phyloP scores from a whole-genome alignment of 2,329 filamentous ascomycete genomes.

The Pseudogymnoascus sp. region DNA sequence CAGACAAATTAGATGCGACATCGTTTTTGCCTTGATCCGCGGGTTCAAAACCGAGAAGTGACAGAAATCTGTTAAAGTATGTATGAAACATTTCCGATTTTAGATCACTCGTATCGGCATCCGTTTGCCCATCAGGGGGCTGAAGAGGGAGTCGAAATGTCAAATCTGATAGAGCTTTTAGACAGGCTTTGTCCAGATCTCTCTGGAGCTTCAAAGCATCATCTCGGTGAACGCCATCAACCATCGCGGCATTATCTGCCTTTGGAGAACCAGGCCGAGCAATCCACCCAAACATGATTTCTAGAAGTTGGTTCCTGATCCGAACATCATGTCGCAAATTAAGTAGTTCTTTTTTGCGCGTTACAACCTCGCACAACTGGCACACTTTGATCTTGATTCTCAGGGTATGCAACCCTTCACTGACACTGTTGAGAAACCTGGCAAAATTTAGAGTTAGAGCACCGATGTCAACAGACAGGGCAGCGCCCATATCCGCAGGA shows the following conservation, averaged over 20 bases:
- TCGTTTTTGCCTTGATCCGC: constrained; percentile 40
- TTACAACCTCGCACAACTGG: constrained; percentile 58
- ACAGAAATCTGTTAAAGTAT: constrained; percentile 64
- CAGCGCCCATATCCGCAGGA: constrained; percentile 53
- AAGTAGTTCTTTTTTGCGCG: constrained; percentile 58
- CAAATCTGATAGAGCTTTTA: constrained; percentile 57
- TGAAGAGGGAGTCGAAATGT: constrained; percentile 61
- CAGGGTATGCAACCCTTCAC: constrained; percentile 48
- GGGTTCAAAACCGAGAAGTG: constrained; percentile 53
- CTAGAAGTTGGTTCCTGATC: constrained; percentile 60
- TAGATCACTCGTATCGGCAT: constrained; percentile 59
- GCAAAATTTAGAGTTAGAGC: constrained; percentile 58
- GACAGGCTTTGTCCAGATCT: constrained; percentile 58
- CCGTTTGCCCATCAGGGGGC: constrained; percentile 56
- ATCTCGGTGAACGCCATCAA: constrained; percentile 42
- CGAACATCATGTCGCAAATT: constrained; percentile 62
- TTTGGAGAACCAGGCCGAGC: constrained; percentile 49
- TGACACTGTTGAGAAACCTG: constrained; percentile 54
- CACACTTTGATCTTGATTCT: constrained; percentile 64
- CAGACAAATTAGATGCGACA: constrained; percentile 29
- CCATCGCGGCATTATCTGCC: constrained; percentile 35
- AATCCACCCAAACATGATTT: constrained; percentile 63
- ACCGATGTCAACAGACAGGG: constrained; percentile 57
- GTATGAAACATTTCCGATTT: constrained; percentile 66
- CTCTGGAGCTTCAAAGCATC: constrained; percentile 52